Evolutionary conservation across 306 rosid genomes (phyloP).

Genomic region (Begonia peltatifolia): DNA sequence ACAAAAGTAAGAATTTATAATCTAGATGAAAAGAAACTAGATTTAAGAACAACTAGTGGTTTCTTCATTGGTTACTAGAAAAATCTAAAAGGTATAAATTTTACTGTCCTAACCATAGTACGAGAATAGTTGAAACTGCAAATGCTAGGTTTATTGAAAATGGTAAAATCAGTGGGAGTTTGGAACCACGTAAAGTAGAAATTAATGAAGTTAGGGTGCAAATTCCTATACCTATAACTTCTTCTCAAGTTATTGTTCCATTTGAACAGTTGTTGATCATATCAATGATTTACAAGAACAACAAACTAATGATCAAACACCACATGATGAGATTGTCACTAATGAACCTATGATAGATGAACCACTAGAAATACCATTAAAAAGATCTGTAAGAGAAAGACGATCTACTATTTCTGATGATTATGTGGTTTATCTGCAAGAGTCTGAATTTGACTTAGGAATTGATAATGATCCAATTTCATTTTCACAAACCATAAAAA

Average conservation of each 20-base stretch:
- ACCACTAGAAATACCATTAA: neutral
- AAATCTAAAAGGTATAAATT: no score
- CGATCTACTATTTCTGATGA: neutral
- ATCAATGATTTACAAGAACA: neutral
- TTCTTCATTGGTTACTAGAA: no score
- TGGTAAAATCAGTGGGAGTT: neutral
- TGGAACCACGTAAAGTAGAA: neutral
- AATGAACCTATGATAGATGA: constrained; percentile 2
- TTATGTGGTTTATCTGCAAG: neutral
- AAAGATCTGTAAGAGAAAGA: no score
- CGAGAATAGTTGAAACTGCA: neutral
- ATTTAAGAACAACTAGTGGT: no score
- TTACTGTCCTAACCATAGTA: neutral
- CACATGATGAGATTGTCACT: no score
- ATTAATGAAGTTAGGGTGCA: neutral
- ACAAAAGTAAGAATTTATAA: no score
- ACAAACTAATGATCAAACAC: neutral
- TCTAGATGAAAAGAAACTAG: no score
- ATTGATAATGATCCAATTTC: no score
- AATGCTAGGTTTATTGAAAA: neutral
- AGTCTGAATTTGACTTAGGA: no score
- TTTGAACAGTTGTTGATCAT: neutral
- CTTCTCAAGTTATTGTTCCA: neutral
- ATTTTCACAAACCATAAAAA: no score
- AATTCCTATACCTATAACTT: neutral